Conservation (phyloP, 2,329 filamentous ascomycete genomes). For the Monosporascus sp. region DNA sequence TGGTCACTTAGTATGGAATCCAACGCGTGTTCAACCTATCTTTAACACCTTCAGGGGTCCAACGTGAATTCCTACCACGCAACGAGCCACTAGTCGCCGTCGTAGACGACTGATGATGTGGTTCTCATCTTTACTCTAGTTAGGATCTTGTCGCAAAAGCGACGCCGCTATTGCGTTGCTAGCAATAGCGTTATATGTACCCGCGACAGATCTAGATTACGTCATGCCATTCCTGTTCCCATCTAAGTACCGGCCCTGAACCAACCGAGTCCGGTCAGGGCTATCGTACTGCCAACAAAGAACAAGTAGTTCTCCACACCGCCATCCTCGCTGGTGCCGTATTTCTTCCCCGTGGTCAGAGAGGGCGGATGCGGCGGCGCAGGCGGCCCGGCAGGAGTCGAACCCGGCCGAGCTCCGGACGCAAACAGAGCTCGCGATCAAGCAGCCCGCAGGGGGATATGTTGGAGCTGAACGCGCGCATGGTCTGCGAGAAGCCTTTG, state of each 20-base stretch:
- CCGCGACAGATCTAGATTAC: conserved; percentile 55
- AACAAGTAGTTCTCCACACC: conserved; percentile 55
- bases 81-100: no score
- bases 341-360: conserved; percentile 48
- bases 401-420: conserved; percentile 36
- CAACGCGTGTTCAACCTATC: no score
- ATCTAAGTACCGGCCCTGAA: conserved; percentile 49
- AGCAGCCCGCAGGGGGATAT: conserved; percentile 40
- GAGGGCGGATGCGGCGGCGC: conserved; percentile 27
- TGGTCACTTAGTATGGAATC: no score
- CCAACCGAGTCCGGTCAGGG: conserved; percentile 51
- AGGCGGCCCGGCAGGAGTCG: conserved; percentile 26
- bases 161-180: no score
- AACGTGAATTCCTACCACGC: no score
- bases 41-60: no score
- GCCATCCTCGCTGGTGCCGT: conserved; percentile 49
- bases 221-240: conserved; percentile 59
- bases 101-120: conserved; percentile 41
- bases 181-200: no score
- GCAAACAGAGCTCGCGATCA: conserved; percentile 40
- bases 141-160: no score
- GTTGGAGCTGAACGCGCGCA: conserved; percentile 24
- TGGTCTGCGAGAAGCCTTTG: conserved; percentile 22
- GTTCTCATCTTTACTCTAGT: no score
- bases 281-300: conserved; percentile 52